These are phyloP conservation scores for Pyrenochaeta sp. DNA, from an alignment of 2,329 filamentous ascomycete species.

Conservation along the genomic window DNA sequence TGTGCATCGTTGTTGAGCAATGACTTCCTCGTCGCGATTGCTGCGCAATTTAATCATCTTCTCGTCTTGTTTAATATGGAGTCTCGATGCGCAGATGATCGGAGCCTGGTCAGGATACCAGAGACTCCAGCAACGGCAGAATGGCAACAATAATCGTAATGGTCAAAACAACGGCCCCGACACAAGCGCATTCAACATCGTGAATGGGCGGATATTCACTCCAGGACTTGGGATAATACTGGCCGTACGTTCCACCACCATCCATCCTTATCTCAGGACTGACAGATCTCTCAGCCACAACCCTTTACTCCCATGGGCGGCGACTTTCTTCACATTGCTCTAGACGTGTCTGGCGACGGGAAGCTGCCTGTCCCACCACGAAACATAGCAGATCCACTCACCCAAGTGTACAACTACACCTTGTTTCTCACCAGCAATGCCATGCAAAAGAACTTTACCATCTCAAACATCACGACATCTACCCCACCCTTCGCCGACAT, in stretches of 20 bases:
- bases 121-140: constrained; percentile 22
- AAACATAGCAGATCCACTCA: constrained; percentile 58
- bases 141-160: constrained; percentile 27
- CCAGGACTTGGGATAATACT: constrained; percentile 72
- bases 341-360: constrained; percentile 72
- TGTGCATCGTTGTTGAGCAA: constrained; percentile 40
- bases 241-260: constrained; percentile 48
- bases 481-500: constrained; percentile 66
- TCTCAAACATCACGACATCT: constrained; percentile 66
- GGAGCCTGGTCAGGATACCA: constrained; percentile 23
- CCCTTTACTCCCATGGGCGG: constrained; percentile 48
- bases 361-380: constrained; percentile 67
- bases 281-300: constrained; percentile 34
- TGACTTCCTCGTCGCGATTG: constrained; percentile 27
- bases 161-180: constrained; percentile 26
- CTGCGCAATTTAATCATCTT: constrained; percentile 19
- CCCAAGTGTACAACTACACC: constrained; percentile 68
- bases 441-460: constrained; percentile 72
- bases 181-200: constrained; percentile 60
- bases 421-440: constrained; percentile 71
- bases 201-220: constrained; percentile 73
- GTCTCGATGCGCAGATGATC: constrained; percentile 36
- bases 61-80: constrained; percentile 26
- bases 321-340: constrained; percentile 66
- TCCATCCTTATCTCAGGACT: constrained; percentile 4